Evolutionary conservation across 169 alveolate genomes (phyloP).

Genomic region (Plasmodium blacklocki): DNA sequence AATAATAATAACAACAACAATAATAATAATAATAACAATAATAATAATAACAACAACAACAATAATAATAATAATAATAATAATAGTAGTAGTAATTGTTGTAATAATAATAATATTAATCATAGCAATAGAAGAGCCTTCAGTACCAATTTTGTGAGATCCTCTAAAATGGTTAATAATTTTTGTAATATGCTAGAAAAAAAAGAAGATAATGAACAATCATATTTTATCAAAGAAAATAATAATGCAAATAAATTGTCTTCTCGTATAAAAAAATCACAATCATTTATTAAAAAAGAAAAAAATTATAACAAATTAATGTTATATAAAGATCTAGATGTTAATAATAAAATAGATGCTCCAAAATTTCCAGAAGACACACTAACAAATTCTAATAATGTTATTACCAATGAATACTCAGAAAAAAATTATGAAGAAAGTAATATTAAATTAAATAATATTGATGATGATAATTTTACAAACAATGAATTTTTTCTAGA

Average conservation of each 20-base stretch:
- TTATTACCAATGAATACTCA: constrained; percentile 1
- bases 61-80: too few relatives aligned
- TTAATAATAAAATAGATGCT: background rate
- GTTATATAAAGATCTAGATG: background rate
- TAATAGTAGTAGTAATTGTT: too few relatives aligned
- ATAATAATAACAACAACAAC: too few relatives aligned
- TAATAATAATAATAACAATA: background rate
- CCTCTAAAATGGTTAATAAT: background rate
- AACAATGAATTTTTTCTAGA: constrained; percentile 24
- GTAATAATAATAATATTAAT: too few relatives aligned
- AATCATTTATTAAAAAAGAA: background rate
- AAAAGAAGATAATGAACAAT: background rate
- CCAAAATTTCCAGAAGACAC: constrained; percentile 72
- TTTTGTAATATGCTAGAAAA: background rate
- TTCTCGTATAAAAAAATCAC: background rate
- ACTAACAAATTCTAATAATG: constrained; percentile 2
- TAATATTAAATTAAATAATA: background rate
- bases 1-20: too few relatives aligned
- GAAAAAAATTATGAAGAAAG: constrained; percentile 7
- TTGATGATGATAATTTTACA: background rate
- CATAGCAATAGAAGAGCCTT: too few relatives aligned
- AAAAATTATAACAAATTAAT: background rate
- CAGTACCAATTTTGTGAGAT: too few relatives aligned
- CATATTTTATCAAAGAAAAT: background rate
- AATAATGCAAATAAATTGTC: constrained; percentile 1